Evolutionary conservation across 2,329 filamentous ascomycete genomes (phyloP).

Genomic region (Talaromyces pinophilus): DNA sequence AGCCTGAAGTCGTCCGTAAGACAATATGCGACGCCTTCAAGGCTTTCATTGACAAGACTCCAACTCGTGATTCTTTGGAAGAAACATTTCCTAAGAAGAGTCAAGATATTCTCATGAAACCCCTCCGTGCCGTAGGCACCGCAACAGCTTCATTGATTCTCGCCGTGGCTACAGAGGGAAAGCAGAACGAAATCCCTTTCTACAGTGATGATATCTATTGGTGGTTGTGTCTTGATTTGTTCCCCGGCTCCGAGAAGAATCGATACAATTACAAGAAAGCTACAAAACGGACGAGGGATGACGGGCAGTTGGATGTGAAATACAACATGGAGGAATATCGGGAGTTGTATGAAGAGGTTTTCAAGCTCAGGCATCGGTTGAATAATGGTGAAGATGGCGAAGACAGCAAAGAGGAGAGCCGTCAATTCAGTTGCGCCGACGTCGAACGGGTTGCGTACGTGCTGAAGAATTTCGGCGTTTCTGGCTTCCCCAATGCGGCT

Average conservation of each 20-base stretch:
- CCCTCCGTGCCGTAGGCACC: conserved; percentile 44
- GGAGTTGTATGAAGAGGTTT: conserved; percentile 34
- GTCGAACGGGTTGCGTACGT: conserved; percentile 44
- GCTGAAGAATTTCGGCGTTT: conserved; percentile 36
- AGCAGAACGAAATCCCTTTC: conserved; percentile 37
- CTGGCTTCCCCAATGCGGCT: conserved; percentile 27
- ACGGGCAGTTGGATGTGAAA: conserved; percentile 38
- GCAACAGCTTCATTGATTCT: conserved; percentile 48
- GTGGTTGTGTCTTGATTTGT: conserved; percentile 39
- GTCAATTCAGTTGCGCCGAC: conserved; percentile 33
- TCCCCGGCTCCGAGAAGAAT: conserved; percentile 26
- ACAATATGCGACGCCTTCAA: conserved; percentile 35
- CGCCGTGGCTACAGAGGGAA: conserved; percentile 32
- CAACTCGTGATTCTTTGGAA: conserved; percentile 13
- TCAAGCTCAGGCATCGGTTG: conserved; percentile 29
- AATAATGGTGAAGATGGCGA: conserved; percentile 22
- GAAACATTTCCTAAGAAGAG: conserved; percentile 35
- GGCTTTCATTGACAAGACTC: conserved; percentile 18
- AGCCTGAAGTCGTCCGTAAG: conserved; percentile 29
- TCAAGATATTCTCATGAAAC: conserved; percentile 37
- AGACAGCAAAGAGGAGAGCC: conserved; percentile 8
- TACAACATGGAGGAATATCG: conserved; percentile 45
- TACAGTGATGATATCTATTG: conserved; percentile 45
- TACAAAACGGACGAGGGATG: conserved; percentile 20
- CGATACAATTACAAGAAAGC: conserved; percentile 25